Percentiles rank a stretch among this genome's conserved stretches.
These are phyloP conservation scores for Raddia guianensis DNA, from an alignment of 176 grass and related monocot genomes.

Conservation along the genomic window DNA sequence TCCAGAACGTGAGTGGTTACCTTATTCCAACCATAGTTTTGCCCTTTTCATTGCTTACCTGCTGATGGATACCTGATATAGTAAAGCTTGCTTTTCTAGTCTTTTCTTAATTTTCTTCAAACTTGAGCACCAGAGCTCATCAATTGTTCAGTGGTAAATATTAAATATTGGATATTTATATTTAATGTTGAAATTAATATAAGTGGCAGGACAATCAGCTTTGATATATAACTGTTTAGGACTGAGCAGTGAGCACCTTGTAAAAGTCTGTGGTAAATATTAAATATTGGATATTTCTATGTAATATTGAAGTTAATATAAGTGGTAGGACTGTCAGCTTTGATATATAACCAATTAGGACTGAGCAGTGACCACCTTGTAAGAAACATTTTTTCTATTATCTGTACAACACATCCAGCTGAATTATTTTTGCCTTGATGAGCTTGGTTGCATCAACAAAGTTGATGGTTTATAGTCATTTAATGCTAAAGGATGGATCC, in stretches of 20 bases:
- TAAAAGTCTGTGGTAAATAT: not conserved
- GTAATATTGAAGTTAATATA: not conserved
- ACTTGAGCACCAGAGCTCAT: not conserved
- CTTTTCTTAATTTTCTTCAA: not conserved
- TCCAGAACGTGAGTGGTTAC: conserved; percentile 75
- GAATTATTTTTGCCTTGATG: conserved; percentile 1
- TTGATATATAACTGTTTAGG: not conserved
- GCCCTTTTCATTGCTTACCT: conserved; percentile 20
- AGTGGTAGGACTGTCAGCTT: not conserved
- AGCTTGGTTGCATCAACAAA: not conserved
- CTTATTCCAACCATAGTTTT: conserved; percentile 8
- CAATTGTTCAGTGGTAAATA: conserved; percentile 29
- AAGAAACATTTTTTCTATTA: too few species aligned
- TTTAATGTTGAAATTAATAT: not conserved
- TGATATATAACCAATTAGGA: not conserved
- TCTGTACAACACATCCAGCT: not conserved
- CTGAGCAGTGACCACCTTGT: too few species aligned
- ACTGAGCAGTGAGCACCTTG: too few species aligned
- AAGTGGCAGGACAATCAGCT: not conserved
- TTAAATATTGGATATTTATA: too few species aligned
- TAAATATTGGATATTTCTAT: too few species aligned
- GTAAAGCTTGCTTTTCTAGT: conserved; percentile 13
- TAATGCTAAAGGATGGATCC: conserved; percentile 7
- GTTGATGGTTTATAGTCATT: conserved; percentile 9
- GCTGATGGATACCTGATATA: conserved; percentile 4